These are phyloP conservation scores for Botrytis aclada DNA, from an alignment of 2,329 filamentous ascomycete species.

Conservation along the genomic window DNA sequence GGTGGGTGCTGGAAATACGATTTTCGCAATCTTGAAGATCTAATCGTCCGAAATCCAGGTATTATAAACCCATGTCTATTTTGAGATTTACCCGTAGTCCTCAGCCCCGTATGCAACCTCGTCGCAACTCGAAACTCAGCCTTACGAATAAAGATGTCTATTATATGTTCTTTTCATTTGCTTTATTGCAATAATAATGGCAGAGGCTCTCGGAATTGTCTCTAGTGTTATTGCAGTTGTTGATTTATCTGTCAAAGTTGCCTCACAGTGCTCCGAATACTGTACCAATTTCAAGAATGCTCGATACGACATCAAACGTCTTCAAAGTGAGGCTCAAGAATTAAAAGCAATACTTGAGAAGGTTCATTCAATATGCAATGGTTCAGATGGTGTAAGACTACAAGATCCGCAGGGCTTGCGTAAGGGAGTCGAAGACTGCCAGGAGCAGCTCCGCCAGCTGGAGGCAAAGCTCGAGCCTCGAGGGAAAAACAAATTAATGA, in stretches of 20 bases:
- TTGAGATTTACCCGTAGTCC: too few species aligned
- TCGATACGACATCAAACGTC: conserved; percentile 37
- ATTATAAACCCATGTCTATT: too few species aligned
- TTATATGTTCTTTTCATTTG: conserved; percentile 21
- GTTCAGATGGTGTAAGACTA: conserved; percentile 33
- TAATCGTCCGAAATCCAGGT: too few species aligned
- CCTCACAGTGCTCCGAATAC: conserved; percentile 40
- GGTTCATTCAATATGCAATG: conserved; percentile 34
- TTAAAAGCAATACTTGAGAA: conserved; percentile 34
- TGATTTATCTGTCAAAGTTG: conserved; percentile 41
- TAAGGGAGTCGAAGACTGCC: conserved; percentile 26
- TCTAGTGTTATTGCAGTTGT: conserved; percentile 42
- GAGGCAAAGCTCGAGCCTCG: conserved; percentile 31
- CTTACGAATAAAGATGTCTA: conserved; percentile 36
- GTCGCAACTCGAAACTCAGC: conserved; percentile 19
- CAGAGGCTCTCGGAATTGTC: conserved; percentile 34
- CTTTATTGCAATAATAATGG: conserved; percentile 21
- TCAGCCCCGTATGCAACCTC: too few species aligned
- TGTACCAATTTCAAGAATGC: conserved; percentile 26
- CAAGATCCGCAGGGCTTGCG: conserved; percentile 31
- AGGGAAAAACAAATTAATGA: conserved; percentile 35
- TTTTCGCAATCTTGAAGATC: too few species aligned
- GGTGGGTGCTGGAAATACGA: too few species aligned
- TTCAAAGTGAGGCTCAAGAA: conserved; percentile 34
- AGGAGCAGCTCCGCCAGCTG: conserved; percentile 30